Base-by-base conservation (phyloP, 2,329 filamentous ascomycete genomes). In the Aurifilum marmelostoma region DNA sequence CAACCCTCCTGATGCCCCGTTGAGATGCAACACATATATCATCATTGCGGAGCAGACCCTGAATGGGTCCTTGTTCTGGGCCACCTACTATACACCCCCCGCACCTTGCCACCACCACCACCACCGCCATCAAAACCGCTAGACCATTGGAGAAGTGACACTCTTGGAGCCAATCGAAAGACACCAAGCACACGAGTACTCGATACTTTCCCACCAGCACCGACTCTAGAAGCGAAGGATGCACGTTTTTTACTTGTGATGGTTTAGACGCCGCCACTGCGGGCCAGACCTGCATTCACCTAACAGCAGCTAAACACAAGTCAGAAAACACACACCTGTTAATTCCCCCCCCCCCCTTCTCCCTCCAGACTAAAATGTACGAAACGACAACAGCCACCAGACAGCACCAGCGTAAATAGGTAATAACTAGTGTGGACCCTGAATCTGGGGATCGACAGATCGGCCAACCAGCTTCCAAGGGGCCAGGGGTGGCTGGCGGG, bases 351-450 rank as follows among this genome's bases (percentile, higher is more conserved):
- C n/a, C n/a, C n/a, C n/a, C n/a, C n/a, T n/a, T n/a, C n/a, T n/a
- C n/a, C n/a, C n/a, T n/a, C n/a, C n/a, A n/a, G n/a, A n/a, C n/a
- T n/a, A n/a, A n/a, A n/a, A n/a, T n/a, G n/a, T n/a, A n/a, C n/a
- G n/a, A n/a, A 32, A 2, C 37, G 29, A 47, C 7, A 7, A 11
- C 37, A 39, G 41, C 41, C 3, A 43, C 16, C 4, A 34, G 4
- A 43, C 16, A 43, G 16, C 43, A n/a, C 43, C 43, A 47, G 43
- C 43, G 43, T 21, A 21, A 8, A n/a, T 47, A 47, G 43, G 43
- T 9, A 47, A n/a, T n/a, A 39, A 39, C 12, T 63, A 24, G 65
- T 69, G 67, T 69, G 68, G 68, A 69, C 68, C 68, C 68, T 69
- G 68, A 24, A 64, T 64, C 41, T 65, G 50, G 60, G 56, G 64